phyloP scores from a whole-genome alignment of 352 stramenopile species.

The Phytopythium vexans region DNA sequence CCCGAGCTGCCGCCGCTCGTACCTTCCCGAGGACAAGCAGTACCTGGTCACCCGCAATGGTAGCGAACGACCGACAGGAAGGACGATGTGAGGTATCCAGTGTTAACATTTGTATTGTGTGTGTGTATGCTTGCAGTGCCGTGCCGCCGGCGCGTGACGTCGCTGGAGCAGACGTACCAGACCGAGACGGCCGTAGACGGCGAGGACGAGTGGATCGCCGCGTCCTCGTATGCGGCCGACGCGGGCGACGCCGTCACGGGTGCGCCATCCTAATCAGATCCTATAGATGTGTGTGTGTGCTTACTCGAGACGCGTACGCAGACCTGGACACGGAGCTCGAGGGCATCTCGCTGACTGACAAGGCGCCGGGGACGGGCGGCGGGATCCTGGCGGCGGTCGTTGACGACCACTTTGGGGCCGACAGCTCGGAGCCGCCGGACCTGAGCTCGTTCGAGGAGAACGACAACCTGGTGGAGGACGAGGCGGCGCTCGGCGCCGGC shows the following conservation, averaged over 20 bases:
- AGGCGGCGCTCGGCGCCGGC: slow-evolving; percentile 31
- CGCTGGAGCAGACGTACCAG: slow-evolving; percentile 74
- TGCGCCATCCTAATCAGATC: slow-evolving; percentile 24
- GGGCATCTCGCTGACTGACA: slow-evolving; percentile 52
- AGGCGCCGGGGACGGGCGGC: slow-evolving; percentile 1
- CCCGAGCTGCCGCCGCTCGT: slow-evolving; percentile 43
- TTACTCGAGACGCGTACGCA: background rate
- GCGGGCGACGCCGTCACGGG: slow-evolving; percentile 23
- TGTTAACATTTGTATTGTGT: too few species aligned
- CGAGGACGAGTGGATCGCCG: slow-evolving; percentile 91
- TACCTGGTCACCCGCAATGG: slow-evolving; percentile 83
- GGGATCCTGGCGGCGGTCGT: slow-evolving; percentile 69
- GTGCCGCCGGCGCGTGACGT: slow-evolving; percentile 76
- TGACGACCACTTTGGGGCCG: slow-evolving; percentile 57
- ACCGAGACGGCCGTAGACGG: slow-evolving; percentile 66
- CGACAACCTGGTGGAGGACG: slow-evolving; percentile 74
- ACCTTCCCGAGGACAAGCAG: slow-evolving; percentile 84
- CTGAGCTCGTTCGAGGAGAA: slow-evolving; percentile 74
- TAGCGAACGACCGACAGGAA: slow-evolving; percentile 6
- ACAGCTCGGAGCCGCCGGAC: slow-evolving; percentile 24
- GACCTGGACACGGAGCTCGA: slow-evolving; percentile 56
- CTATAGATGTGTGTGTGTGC: slow-evolving; percentile 6
- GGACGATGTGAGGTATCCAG: background rate
- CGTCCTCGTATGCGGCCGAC: slow-evolving; percentile 65
- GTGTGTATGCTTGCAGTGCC: slow-evolving; percentile 51